phyloP scores from a whole-genome alignment of 75 land plant genomes.

The Isoetes taiwanensis region DNA sequence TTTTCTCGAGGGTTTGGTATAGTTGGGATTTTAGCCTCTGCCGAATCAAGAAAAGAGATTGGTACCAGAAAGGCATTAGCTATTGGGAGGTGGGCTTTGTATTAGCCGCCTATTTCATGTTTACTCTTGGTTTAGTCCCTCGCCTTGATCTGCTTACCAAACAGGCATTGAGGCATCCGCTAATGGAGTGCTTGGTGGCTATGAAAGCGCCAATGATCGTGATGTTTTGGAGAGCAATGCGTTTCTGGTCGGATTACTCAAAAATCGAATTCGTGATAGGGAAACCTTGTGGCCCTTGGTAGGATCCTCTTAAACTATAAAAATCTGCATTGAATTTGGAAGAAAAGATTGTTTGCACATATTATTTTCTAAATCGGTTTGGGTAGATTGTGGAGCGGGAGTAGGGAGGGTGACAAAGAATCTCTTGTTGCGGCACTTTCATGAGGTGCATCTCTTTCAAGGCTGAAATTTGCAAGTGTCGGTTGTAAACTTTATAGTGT shows the following conservation, averaged over 20 bases:
- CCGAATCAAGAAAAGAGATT: slow-evolving; percentile 47
- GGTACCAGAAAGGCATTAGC: slow-evolving; percentile 75
- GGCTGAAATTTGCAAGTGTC: not conserved
- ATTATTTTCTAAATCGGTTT: too few relatives aligned
- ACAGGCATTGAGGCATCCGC: slow-evolving; percentile 90
- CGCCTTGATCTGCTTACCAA: not conserved
- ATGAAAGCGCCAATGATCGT: slow-evolving; percentile 60
- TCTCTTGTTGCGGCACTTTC: slow-evolving; percentile 56
- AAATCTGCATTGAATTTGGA: too few relatives aligned
- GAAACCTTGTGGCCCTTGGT: slow-evolving; percentile 48
- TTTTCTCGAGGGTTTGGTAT: too few relatives aligned
- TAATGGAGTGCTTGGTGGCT: slow-evolving; percentile 94
- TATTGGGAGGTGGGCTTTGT: slow-evolving; percentile 61
- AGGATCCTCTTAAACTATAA: too few relatives aligned
- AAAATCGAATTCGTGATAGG: too few relatives aligned
- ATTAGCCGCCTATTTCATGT: not conserved
- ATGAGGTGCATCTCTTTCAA: slow-evolving; percentile 51
- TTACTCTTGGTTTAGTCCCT: not conserved
- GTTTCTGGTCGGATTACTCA: slow-evolving; percentile 36
- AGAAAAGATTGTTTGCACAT: too few relatives aligned
- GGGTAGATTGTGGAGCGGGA: slow-evolving; percentile 89
- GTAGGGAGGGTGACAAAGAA: slow-evolving; percentile 81
- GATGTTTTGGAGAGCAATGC: slow-evolving; percentile 70
- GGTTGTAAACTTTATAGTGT: not conserved
- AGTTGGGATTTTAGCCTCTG: too few relatives aligned